phyloP scores from a whole-genome alignment of 257 asterid species.

The Thymus quinquecostatus region DNA sequence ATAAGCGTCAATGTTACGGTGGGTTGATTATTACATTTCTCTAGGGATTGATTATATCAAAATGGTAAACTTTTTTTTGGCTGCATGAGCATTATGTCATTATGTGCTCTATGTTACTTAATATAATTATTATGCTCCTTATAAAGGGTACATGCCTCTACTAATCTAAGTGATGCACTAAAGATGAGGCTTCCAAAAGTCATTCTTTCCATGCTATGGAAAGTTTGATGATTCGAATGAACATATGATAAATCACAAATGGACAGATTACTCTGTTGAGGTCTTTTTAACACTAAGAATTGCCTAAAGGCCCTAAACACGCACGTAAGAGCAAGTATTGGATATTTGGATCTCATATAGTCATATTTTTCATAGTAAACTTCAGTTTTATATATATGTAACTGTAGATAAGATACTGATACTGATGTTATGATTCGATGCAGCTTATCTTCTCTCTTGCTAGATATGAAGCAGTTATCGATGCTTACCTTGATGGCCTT shows the following conservation, averaged over 20 bases:
- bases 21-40: slow-evolving; percentile 40
- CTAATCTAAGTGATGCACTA: slow-evolving; percentile 5
- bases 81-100: slow-evolving; percentile 9
- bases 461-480: slow-evolving; percentile 96
- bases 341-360: background rate
- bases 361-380: background rate
- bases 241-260: background rate
- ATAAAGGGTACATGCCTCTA: background rate
- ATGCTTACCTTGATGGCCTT: slow-evolving; percentile 99
- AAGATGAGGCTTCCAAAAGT: slow-evolving; percentile 2
- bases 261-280: background rate
- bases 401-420: slow-evolving; percentile 30
- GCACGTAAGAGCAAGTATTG: background rate
- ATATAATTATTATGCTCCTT: background rate
- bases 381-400: slow-evolving; percentile 4
- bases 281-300: background rate
- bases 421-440: slow-evolving; percentile 27
- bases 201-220: background rate
- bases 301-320: background rate
- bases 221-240: background rate
- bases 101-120: background rate
- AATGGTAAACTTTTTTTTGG: background rate
- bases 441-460: slow-evolving; percentile 97
- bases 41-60: slow-evolving; percentile 16
- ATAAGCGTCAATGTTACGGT: slow-evolving; percentile 97